Conservation (phyloP, 495 filamentous ascomycete species). For the Xylaria curta region DNA sequence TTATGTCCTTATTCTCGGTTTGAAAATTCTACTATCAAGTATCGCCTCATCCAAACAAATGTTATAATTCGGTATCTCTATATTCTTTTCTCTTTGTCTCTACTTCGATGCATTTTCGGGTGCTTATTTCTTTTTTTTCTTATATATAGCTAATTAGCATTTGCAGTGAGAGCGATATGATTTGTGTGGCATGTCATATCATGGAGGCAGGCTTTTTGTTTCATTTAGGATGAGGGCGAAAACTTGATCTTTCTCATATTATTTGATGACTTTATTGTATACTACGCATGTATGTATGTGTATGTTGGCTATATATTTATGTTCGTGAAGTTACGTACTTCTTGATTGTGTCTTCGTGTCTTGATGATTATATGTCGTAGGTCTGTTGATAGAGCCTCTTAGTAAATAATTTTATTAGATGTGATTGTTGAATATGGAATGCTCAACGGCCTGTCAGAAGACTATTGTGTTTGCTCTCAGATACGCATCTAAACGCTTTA, state of each 20-base stretch:
- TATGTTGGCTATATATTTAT: constrained; percentile 6
- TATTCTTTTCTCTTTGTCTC: not conserved
- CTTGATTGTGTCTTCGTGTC: not conserved
- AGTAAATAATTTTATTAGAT: not conserved
- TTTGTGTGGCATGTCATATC: not conserved
- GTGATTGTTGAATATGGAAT: too few relatives aligned
- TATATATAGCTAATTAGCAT: not conserved
- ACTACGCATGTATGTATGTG: not conserved
- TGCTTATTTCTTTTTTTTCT: not conserved
- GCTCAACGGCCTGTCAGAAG: too few relatives aligned
- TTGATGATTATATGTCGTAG: not conserved
- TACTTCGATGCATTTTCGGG: constrained; percentile 5
- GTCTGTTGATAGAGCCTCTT: not conserved
- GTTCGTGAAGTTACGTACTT: not conserved
- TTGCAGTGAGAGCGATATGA: not conserved
- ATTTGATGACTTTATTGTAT: not conserved
- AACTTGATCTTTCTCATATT: not conserved
- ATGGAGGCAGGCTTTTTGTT: not conserved
- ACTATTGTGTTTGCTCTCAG: too few relatives aligned
- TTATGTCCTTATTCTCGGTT: not conserved
- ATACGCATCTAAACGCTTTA: too few relatives aligned
- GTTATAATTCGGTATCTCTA: not conserved
- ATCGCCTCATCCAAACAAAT: not conserved
- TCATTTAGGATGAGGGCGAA: not conserved
- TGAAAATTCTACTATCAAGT: not conserved